A percentile compares a stretch with the other conserved stretches of the same genome.
phyloP scores from a whole-genome alignment of 2,329 filamentous ascomycete genomes.

The Fusarium begoniae region DNA sequence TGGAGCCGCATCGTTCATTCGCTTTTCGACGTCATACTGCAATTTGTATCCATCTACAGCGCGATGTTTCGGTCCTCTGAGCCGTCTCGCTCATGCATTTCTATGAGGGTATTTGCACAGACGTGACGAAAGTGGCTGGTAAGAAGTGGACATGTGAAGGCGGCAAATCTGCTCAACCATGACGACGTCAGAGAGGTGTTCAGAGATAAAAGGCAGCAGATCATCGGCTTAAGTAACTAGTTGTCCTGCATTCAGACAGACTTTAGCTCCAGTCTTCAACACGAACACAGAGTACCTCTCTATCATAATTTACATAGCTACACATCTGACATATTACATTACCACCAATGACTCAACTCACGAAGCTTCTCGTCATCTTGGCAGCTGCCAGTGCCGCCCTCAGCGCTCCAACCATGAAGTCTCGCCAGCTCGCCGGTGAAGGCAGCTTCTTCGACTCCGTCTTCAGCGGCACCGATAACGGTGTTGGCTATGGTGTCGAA shows the following conservation, averaged over 20 bases:
- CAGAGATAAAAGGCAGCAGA: not conserved
- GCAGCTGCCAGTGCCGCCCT: not conserved
- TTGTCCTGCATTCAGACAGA: not conserved
- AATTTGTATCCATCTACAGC: not conserved
- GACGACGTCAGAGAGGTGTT: not conserved
- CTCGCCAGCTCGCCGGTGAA: slow-evolving; percentile 1
- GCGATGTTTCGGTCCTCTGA: not conserved
- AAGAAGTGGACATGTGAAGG: not conserved
- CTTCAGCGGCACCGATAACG: not conserved
- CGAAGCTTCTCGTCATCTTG: not conserved
- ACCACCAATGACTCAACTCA: not conserved
- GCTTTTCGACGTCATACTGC: not conserved
- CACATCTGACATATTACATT: too few species aligned
- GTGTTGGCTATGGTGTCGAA: not conserved
- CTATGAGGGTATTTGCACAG: not conserved
- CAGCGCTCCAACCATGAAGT: not conserved
- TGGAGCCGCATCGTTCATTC: fast-evolving
- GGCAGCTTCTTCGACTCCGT: not conserved
- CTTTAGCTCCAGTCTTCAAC: not conserved
- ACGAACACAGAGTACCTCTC: not conserved
- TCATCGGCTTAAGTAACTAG: fast-evolving
- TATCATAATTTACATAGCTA: not conserved
- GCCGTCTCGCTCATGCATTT: not conserved
- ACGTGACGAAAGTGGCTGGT: not conserved
- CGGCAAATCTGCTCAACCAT: fast-evolving